These are phyloP conservation scores for Suhomyces kilbournensis DNA, from an alignment of 805 yeast species.

Conservation along the genomic window DNA sequence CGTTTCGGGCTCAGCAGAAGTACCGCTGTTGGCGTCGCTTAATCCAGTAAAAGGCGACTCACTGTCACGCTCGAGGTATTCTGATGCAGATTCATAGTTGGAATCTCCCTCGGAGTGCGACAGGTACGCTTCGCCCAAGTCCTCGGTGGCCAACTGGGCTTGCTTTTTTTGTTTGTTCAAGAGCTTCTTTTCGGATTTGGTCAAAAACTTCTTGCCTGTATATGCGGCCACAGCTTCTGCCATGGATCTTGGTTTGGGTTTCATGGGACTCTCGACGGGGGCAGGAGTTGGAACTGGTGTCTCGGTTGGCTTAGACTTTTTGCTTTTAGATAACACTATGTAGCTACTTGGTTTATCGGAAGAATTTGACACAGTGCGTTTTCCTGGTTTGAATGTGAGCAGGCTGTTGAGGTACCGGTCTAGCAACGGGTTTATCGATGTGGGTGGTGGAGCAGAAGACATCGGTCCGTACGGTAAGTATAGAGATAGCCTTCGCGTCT, in stretches of 20 bases:
- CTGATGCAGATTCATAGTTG: constrained; percentile 33
- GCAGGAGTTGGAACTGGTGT: constrained; percentile 1
- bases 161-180: constrained; percentile 22
- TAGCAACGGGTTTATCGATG: constrained; percentile 48
- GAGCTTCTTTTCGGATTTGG: constrained; percentile 42
- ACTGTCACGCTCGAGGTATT: constrained; percentile 18
- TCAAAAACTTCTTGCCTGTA: constrained; percentile 52
- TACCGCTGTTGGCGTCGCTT: constrained; percentile 3
- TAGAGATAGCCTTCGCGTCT: neutral
- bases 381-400: constrained; percentile 60
- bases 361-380: constrained; percentile 47
- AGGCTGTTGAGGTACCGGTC: constrained; percentile 63
- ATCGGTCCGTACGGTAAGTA: neutral
- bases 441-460: neutral
- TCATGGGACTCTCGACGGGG: constrained; percentile 11
- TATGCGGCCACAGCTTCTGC: constrained; percentile 60
- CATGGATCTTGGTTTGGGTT: constrained; percentile 44
- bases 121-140: constrained; percentile 14
- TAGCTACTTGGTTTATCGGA: constrained; percentile 47
- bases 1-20: constrained; percentile 3
- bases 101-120: constrained; percentile 20
- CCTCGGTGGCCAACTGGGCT: constrained; percentile 17
- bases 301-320: neutral
- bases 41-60: constrained; percentile 12
- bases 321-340: constrained; percentile 31